These are phyloP conservation scores for Solanum appendiculatum DNA, from an alignment of 257 asterid species.

Conservation along the genomic window DNA sequence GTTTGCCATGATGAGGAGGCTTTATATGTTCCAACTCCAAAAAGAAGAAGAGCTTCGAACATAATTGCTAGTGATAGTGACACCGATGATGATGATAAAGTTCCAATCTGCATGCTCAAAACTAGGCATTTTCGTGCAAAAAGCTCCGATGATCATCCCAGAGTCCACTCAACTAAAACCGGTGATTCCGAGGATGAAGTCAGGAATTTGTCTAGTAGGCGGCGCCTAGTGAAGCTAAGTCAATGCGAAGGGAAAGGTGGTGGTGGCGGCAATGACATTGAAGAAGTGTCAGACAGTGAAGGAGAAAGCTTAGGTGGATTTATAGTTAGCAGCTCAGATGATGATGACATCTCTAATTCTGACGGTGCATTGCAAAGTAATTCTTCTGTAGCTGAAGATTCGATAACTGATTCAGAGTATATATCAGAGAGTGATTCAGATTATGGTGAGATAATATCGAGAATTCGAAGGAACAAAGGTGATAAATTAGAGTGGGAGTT, in stretches of 20 bases:
- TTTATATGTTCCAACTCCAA: slow-evolving; percentile 6
- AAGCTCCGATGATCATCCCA: not conserved
- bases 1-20: not conserved
- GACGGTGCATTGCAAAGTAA: slow-evolving; percentile 7
- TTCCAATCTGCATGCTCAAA: slow-evolving; percentile 26
- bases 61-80: slow-evolving; percentile 40
- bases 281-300: slow-evolving; percentile 32
- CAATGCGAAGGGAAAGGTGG: slow-evolving; percentile 4
- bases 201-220: slow-evolving; percentile 10
- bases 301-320: slow-evolving; percentile 46
- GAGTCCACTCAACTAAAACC: not conserved
- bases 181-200: slow-evolving; percentile 9
- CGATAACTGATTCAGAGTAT: slow-evolving; percentile 13
- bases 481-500: slow-evolving; percentile 39
- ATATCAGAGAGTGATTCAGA: slow-evolving; percentile 18
- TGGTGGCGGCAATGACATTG: slow-evolving; percentile 22
- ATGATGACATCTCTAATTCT: slow-evolving; percentile 7
- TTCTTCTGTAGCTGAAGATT: slow-evolving; percentile 2
- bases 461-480: slow-evolving; percentile 39
- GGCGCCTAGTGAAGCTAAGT: slow-evolving; percentile 23
- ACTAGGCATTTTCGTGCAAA: not conserved
- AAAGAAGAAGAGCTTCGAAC: slow-evolving; percentile 27
- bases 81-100: slow-evolving; percentile 25
- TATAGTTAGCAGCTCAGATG: slow-evolving; percentile 32
- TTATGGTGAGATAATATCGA: slow-evolving; percentile 36